Conservation (phyloP, 768 basidiomycete genomes). For the Austroboletus festivus region DNA sequence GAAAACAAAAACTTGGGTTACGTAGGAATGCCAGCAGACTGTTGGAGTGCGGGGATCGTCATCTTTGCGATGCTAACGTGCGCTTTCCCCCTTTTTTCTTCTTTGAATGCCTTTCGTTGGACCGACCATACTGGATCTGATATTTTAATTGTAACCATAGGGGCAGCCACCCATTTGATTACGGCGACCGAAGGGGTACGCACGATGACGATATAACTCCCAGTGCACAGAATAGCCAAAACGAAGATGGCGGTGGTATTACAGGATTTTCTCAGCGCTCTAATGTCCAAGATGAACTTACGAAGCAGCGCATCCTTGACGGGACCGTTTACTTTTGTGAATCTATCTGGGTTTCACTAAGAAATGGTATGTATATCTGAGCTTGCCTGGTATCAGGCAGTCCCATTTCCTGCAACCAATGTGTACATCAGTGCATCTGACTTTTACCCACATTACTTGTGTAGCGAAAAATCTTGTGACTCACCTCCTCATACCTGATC, state of each 20-base stretch:
- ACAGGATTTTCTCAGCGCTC: conserved; percentile 30
- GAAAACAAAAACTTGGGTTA: conserved; percentile 74
- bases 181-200: conserved; percentile 35
- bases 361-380: conserved; percentile 48
- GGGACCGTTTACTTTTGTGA: conserved; percentile 56
- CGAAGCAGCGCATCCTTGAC: conserved; percentile 68
- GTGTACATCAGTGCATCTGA: conserved; percentile 7
- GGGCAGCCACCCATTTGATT: conserved; percentile 77
- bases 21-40: conserved; percentile 82
- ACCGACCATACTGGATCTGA: not conserved
- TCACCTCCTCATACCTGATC: conserved; percentile 59
- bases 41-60: conserved; percentile 84
- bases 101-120: not conserved
- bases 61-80: conserved; percentile 83
- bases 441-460: not conserved
- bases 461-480: conserved; percentile 55
- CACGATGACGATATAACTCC: conserved; percentile 6
- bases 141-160: conserved; percentile 35
- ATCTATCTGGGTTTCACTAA: conserved; percentile 52
- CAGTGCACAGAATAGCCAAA: conserved; percentile 16
- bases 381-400: conserved; percentile 1
- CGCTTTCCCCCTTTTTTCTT: conserved; percentile 28
- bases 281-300: conserved; percentile 50
- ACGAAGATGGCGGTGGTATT: conserved; percentile 36
- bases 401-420: not conserved